Evolutionary conservation across 164 flowering plant species (phyloP).

Genomic region (Vitis vinifera): ASM3070453v1 NC_081823.1:5409001-5409500

Average conservation of each 20-base stretch:
- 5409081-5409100: constrained; percentile 10
- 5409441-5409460: constrained; percentile 2
- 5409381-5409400: constrained; percentile 6
- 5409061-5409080: constrained; percentile 25
- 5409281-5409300: neutral
- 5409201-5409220: constrained; percentile 11
- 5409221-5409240: constrained; percentile 1
- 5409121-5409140: constrained; percentile 10
- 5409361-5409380: neutral
- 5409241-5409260: constrained; percentile 8
- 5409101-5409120: constrained; percentile 5
- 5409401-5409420: constrained; percentile 1
- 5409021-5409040: constrained; percentile 9
- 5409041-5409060: constrained; percentile 12
- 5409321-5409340: constrained; percentile 1
- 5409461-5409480: constrained; percentile 1
- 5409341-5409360: neutral
- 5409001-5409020: constrained; percentile 18
- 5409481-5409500: neutral
- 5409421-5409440: neutral
- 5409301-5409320: constrained; percentile 5
- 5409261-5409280: constrained; percentile 15
- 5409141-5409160: constrained; percentile 10
- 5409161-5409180: neutral
- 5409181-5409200: constrained; percentile 4